Evolutionary conservation across 2,329 filamentous ascomycete species (phyloP).

Genomic region (Epicoccum nigrum): DNA sequence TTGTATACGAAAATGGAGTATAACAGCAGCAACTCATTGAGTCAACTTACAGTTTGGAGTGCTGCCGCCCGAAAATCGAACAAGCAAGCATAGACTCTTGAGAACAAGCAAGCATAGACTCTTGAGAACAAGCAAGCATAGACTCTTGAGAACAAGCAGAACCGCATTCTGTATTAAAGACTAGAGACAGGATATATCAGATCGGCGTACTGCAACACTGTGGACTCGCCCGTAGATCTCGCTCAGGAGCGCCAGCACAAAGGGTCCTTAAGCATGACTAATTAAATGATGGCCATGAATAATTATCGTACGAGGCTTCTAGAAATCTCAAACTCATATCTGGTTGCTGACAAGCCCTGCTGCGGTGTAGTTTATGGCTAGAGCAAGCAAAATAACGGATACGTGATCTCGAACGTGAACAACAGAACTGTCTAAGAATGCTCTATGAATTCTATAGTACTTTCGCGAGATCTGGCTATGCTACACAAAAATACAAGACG

Average conservation of each 20-base stretch:
- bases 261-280: conserved; percentile 46
- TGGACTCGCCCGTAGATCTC: conserved; percentile 45
- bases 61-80: conserved; percentile 45
- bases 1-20: background rate
- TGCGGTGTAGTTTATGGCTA: too few relatives aligned
- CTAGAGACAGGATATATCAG: conserved; percentile 43
- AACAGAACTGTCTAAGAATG: background rate
- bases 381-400: too few relatives aligned
- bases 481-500: background rate
- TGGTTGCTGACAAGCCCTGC: too few relatives aligned
- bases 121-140: conserved; percentile 39
- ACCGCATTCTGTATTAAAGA: conserved; percentile 44
- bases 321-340: conserved; percentile 44
- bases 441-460: background rate
- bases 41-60: conserved; percentile 40
- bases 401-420: too few relatives aligned
- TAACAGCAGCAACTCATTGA: too few relatives aligned
- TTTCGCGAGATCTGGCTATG: background rate
- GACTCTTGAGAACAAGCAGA: conserved; percentile 39
- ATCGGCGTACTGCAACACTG: conserved; percentile 43
- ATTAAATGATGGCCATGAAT: conserved; percentile 48
- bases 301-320: conserved; percentile 38
- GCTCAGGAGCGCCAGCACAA: conserved; percentile 44
- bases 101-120: conserved; percentile 41
- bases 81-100: conserved; percentile 41